A percentile compares a stretch with the other conserved stretches of the same genome.
These are phyloP conservation scores for Hibiscus mutabilis DNA, from an alignment of 345 rosid genomes.

Conservation along the genomic window DNA sequence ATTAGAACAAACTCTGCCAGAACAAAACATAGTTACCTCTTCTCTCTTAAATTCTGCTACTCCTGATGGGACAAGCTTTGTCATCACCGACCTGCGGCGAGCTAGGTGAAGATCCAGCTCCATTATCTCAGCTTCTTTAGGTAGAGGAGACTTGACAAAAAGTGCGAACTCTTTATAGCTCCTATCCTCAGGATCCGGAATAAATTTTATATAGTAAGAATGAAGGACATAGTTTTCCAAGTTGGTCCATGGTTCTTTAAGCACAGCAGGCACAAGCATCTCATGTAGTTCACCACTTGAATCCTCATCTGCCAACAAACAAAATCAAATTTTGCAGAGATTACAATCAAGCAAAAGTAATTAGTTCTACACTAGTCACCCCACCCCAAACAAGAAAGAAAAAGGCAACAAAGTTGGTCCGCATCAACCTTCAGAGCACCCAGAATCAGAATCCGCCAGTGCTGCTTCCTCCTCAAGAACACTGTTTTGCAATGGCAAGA, in stretches of 20 bases:
- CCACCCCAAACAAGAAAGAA: background rate
- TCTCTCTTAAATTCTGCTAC: slow-evolving; percentile 33
- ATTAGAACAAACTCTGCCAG: slow-evolving; percentile 3
- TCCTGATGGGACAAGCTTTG: slow-evolving; percentile 55
- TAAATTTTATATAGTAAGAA: slow-evolving; percentile 54
- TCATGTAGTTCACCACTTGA: slow-evolving; percentile 61
- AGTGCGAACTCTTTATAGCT: slow-evolving; percentile 67
- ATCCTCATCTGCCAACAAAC: slow-evolving; percentile 39
- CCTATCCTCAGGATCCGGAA: slow-evolving; percentile 74
- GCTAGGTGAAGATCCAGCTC: slow-evolving; percentile 84
- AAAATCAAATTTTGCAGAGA: slow-evolving; percentile 16
- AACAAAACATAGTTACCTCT: slow-evolving; percentile 41
- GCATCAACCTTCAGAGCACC: slow-evolving; percentile 46
- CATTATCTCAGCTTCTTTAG: slow-evolving; percentile 72
- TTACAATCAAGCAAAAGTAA: background rate
- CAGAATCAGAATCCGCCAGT: slow-evolving; percentile 29
- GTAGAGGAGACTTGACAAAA: slow-evolving; percentile 71
- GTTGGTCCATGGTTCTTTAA: slow-evolving; percentile 55
- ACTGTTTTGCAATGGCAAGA: slow-evolving; percentile 44
- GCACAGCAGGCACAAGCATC: slow-evolving; percentile 61
- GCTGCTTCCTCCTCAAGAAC: slow-evolving; percentile 33
- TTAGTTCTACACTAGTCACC: background rate
- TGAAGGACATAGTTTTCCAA: slow-evolving; percentile 32
- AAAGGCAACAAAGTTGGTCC: slow-evolving; percentile 9
- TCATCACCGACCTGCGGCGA: slow-evolving; percentile 61